Evolutionary conservation across 164 flowering plant genomes (phyloP), one percentile per base, ranked within the genome.

Genomic region (Dillenia suffruticosa): DNA sequence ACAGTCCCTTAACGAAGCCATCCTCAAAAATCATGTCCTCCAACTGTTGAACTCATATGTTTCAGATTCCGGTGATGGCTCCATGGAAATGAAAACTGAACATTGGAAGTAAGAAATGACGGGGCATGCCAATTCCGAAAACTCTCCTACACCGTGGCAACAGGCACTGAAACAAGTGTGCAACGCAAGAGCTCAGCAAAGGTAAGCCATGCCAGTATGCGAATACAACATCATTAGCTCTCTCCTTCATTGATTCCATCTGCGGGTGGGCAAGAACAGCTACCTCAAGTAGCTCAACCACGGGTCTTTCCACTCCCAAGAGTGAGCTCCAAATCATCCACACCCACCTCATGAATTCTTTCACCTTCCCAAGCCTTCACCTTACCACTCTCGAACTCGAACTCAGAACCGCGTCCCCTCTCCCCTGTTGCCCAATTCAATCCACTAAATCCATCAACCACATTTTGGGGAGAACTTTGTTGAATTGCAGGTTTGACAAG

Each of bases 351-450:
- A 70, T 85, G 94, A 61, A 89, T 89, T 64, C 80, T 83, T 82
- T 92, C 98, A 9, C 98, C 98, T 57, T 92, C 98, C 98, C 98
- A 92, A 0, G 98, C 72, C 68, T 74, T 92, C 60, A 92, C 92
- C 46, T 68, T 74, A 3, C 81, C 73, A 66, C 72, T 81, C 81
- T 77, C 92, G 57, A 92, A 89, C 68, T 81, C 90, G 66, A 89
- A 86, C 70, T 89, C 94, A 12, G 82, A 46, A 17, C 76, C 79
- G 48, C 76, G 24, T 5, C 65, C 74, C 59, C 67, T 78, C 67
- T 73, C 76, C 22, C 69, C 63, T 2, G 63, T 61, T 4, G 74
- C 77, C 74, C 80, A 77, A 15, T 59, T 59, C 46, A 71, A 44
- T 0, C 60, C 62, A 10, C 73, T 79, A 46, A 59, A 51, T 44